phyloP scores from a whole-genome alignment of 257 asterid species.

The Phtheirospermum japonicum region DNA sequence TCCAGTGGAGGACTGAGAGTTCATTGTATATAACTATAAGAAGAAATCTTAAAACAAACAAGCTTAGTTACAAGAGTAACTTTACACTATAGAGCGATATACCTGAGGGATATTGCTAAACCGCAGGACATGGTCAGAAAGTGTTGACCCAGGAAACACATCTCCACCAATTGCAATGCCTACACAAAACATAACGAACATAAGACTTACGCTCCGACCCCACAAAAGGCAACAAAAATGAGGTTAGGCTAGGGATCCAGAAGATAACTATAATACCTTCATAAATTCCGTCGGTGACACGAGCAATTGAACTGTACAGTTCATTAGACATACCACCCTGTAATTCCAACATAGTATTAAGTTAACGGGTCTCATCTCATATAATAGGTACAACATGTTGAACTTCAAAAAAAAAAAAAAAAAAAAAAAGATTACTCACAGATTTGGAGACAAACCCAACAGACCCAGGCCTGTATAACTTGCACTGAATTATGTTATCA shows the following conservation, averaged over 20 bases:
- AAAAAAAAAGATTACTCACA: too few relatives aligned
- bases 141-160: conserved; percentile 98
- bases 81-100: conserved; percentile 20
- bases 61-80: conserved; percentile 14
- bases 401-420: conserved; percentile 3
- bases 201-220: conserved; percentile 18
- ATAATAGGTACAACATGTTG: too few relatives aligned
- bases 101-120: conserved; percentile 99
- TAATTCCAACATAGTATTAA: conserved; percentile 29
- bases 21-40: too few relatives aligned
- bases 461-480: conserved; percentile 95
- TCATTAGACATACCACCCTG: conserved; percentile 99
- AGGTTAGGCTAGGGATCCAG: conserved; percentile 15
- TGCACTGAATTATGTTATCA: conserved; percentile 91
- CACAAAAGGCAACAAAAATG: conserved; percentile 11
- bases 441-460: conserved; percentile 99
- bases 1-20: too few relatives aligned
- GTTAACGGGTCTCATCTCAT: conserved; percentile 16
- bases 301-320: conserved; percentile 89
- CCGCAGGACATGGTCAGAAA: conserved; percentile 97
- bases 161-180: conserved; percentile 99
- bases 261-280: conserved; percentile 56
- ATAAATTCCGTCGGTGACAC: conserved; percentile 96
- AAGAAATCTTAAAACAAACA: too few relatives aligned
- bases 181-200: conserved; percentile 31